Conservation (phyloP, 2,329 filamentous ascomycete genomes). For the Didymella keratinophila region DNA sequence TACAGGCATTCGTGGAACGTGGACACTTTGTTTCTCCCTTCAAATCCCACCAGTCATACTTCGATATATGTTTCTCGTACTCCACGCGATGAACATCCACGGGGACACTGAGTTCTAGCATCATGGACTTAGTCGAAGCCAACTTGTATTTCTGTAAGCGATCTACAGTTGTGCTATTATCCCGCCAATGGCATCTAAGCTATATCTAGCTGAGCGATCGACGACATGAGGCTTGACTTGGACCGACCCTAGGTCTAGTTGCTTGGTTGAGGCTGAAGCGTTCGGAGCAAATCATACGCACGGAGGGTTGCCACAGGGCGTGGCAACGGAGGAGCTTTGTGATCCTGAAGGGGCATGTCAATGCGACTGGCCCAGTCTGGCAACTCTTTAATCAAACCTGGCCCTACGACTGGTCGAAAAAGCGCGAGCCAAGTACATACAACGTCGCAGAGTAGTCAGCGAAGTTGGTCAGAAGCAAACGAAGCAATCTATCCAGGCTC, state of each 20-base stretch:
- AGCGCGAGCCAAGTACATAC: conserved; percentile 1
- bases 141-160: background rate
- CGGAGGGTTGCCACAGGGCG: conserved; percentile 8
- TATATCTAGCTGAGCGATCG: background rate
- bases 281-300: conserved; percentile 11
- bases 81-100: no score
- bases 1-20: background rate
- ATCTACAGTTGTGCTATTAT: background rate
- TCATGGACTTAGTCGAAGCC: background rate
- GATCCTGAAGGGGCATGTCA: conserved; percentile 3
- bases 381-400: background rate
- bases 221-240: background rate
- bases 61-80: no score
- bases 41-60: background rate
- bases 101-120: background rate
- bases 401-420: background rate
- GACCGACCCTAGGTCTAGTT: background rate
- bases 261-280: background rate
- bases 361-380: background rate
- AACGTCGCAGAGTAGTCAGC: background rate
- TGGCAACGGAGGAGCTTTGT: conserved; percentile 3
- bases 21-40: background rate
- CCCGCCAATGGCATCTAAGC: conserved; percentile 10
- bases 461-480: background rate
- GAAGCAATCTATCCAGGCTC: conserved; percentile 9